These are phyloP conservation scores for Cutaneotrichosporon daszewskae DNA, from an alignment of 1,284 basidiomycete genomes.

Conservation along the genomic window DNA sequence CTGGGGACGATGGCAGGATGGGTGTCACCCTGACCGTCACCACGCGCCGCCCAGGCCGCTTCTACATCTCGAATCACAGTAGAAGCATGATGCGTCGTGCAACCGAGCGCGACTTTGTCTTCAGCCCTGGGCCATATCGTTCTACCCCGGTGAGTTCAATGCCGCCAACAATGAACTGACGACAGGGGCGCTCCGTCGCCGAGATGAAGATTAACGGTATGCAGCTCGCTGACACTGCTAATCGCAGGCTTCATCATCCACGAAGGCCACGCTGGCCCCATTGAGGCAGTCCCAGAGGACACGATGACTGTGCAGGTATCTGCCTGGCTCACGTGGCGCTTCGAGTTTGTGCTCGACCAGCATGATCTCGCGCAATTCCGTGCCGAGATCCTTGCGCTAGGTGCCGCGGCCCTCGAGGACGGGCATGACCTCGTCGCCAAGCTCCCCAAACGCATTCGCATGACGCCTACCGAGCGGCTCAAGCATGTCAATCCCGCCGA, in stretches of 20 bases:
- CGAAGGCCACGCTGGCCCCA: slow-evolving; percentile 19
- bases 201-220: slow-evolving; percentile 15
- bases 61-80: slow-evolving; percentile 10
- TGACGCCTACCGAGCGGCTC: slow-evolving; percentile 3
- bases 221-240: not conserved
- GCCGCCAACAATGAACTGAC: no score
- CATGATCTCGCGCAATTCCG: not conserved
- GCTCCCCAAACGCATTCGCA: not conserved
- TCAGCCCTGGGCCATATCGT: slow-evolving; percentile 5
- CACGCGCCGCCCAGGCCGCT: slow-evolving; percentile 16
- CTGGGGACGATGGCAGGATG: not conserved
- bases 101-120: slow-evolving; percentile 23
- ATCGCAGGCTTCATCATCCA: slow-evolving; percentile 14
- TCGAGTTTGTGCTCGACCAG: slow-evolving; percentile 10
- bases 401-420: slow-evolving; percentile 4
- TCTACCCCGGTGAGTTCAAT: slow-evolving; percentile 7
- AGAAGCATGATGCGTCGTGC: slow-evolving; percentile 7
- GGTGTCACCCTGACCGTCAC: slow-evolving; percentile 14
- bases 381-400: slow-evolving; percentile 6
- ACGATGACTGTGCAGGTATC: slow-evolving; percentile 6
- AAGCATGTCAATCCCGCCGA: slow-evolving; percentile 1
- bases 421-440: slow-evolving; percentile 5
- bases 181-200: slow-evolving; percentile 8
- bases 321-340: slow-evolving; percentile 19
- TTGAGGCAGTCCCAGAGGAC: slow-evolving; percentile 9